Evolutionary conservation across 441 rosid species (phyloP).

Genomic region (Arabidopsis lyrata): DNA sequence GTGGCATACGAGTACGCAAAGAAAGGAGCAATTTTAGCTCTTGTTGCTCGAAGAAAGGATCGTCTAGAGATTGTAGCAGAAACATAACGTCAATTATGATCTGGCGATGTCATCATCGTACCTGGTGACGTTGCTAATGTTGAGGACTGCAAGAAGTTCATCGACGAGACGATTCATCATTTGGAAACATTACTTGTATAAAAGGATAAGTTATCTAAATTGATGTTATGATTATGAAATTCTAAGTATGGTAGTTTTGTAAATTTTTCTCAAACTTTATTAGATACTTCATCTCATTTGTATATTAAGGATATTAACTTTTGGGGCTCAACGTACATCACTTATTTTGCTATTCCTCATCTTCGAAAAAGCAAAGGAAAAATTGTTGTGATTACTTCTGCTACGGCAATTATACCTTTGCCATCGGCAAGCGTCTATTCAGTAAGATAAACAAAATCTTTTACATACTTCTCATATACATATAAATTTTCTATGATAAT

Average conservation of each 20-base stretch:
- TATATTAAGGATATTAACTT: no score
- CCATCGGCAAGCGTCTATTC: slow-evolving; percentile 28
- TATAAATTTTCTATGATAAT: no score
- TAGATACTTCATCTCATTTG: neutral
- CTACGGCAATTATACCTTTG: slow-evolving; percentile 34
- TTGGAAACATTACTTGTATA: slow-evolving; percentile 28
- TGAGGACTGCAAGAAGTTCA: slow-evolving; percentile 47
- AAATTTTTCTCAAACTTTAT: neutral
- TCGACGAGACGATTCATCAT: slow-evolving; percentile 43
- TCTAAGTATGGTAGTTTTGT: no score
- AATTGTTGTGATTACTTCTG: slow-evolving; percentile 41
- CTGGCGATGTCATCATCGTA: slow-evolving; percentile 46
- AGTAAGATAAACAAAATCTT: slow-evolving; percentile 28
- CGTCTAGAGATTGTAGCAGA: slow-evolving; percentile 45
- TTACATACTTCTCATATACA: neutral
- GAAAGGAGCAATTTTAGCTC: slow-evolving; percentile 46
- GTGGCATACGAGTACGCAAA: slow-evolving; percentile 48
- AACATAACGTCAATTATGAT: slow-evolving; percentile 44
- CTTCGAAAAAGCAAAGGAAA: no score
- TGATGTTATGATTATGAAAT: no score
- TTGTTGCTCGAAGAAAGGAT: slow-evolving; percentile 39
- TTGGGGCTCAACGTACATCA: no score
- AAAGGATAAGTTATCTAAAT: no score
- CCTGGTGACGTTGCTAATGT: slow-evolving; percentile 49
- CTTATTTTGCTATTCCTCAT: no score